Evolutionary conservation across 202 grass and related monocot genomes (phyloP).

Genomic region (Brachypodium distachyon): DNA sequence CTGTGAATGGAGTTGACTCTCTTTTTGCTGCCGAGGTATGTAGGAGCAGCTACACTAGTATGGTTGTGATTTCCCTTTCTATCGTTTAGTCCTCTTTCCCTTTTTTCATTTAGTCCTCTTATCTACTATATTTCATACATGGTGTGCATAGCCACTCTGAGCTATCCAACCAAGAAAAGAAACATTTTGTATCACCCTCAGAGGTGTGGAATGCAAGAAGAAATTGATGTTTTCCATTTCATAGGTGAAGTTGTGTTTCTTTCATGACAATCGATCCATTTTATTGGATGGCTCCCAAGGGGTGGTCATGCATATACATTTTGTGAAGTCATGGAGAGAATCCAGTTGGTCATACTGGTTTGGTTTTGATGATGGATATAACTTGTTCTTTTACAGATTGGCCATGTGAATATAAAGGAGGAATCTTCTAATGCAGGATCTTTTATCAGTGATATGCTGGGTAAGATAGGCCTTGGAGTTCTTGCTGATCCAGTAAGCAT

Average conservation of each 20-base stretch:
- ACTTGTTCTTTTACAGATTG: conserved; percentile 38
- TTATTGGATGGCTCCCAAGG: not conserved
- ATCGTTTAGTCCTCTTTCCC: not conserved
- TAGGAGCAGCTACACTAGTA: conserved; percentile 19
- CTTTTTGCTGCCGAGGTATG: conserved; percentile 71
- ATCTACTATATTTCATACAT: not conserved
- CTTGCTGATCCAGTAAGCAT: conserved; percentile 18
- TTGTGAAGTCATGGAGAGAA: not conserved
- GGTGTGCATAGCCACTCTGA: not conserved
- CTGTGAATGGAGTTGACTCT: conserved; percentile 20
- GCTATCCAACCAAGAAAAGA: not conserved
- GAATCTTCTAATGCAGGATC: not conserved
- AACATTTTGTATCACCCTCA: not conserved
- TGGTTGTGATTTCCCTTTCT: not conserved
- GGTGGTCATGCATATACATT: not conserved
- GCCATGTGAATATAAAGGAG: conserved; percentile 32
- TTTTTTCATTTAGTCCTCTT: too few relatives aligned
- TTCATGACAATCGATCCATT: not conserved
- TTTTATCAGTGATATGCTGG: not conserved
- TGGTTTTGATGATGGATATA: conserved; percentile 3
- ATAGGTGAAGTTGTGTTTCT: not conserved
- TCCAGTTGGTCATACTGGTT: not conserved
- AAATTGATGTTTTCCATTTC: not conserved
- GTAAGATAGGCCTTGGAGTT: not conserved
- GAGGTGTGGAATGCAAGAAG: not conserved